Evolutionary conservation across 2,329 filamentous ascomycete genomes (phyloP), one percentile per base, ranked within the genome.

Genomic region (Ascochyta pisi): DNA sequence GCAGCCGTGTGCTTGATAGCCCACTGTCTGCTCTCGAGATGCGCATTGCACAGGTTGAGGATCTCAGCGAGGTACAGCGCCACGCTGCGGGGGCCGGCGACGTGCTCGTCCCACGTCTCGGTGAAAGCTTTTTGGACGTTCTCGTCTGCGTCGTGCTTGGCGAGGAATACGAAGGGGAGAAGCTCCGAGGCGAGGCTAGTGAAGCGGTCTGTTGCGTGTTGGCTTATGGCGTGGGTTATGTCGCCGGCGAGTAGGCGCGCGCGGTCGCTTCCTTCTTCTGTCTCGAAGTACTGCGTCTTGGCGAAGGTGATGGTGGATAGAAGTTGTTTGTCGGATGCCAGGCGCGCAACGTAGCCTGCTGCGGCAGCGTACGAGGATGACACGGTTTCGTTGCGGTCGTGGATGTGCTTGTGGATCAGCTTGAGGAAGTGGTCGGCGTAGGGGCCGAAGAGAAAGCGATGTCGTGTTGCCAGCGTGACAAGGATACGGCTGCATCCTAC

Each of bases 351-450:
- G 72, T 98, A 98, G 0, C 94, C 95, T 22, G 92, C 86, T 3
- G 93, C 88, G 49, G 87, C 88, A 19, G 93, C 94, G 73, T 97
- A 99, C 2, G 90, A 90, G 59, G 90, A 89, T 69, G 90, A 93
- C 53, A 97, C 93, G 16, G 96, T 95, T 65, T 97, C 92, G 69
- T 99, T 99, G 61, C 90, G 89, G 73, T 99, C 95, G 45, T 96
- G 83, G 1, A 93, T 86, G 54, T 93, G 86, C 73, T 91, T 94
- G 67, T 92, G 86, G 61, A 96, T 83, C 9, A 92, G 73, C 62
- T 88, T 89, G 46, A 97, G 80, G 67, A 97, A 92, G 8, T 83
- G 81, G 60, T 90, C 86, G 12, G 91, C 88, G 67, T 93, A 87
- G 0, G 90, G 87, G 34, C 84, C 84, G 74, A 97, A 91, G 27